Percentiles rank a stretch among this genome's conserved stretches.
Conservation (phyloP, 306 rosid genomes). For the Nissolia schottii region DNA sequence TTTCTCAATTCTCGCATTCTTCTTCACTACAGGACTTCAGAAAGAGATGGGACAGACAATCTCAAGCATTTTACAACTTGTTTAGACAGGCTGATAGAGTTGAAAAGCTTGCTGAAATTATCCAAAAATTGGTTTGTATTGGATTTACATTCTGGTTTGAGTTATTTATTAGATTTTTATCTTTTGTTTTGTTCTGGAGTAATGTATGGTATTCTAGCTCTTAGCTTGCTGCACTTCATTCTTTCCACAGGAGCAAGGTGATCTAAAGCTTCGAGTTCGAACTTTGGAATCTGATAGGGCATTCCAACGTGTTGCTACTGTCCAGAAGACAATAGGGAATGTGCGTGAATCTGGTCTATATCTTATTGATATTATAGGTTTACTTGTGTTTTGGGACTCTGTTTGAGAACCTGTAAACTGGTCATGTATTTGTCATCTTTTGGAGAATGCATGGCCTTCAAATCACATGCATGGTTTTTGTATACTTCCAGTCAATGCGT, state of each 20-base stretch:
- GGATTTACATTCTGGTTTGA: slow-evolving; percentile 14
- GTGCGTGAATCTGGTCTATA: slow-evolving; percentile 56
- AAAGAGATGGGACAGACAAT: slow-evolving; percentile 89
- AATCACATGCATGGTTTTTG: background rate
- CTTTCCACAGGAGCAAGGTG: slow-evolving; percentile 90
- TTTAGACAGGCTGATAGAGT: slow-evolving; percentile 98
- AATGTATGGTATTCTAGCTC: slow-evolving; percentile 1
- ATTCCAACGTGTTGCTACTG: slow-evolving; percentile 90
- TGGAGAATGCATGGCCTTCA: background rate
- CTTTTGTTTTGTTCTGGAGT: slow-evolving; percentile 16
- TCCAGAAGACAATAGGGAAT: slow-evolving; percentile 87
- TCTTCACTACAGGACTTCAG: slow-evolving; percentile 63
- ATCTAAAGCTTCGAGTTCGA: slow-evolving; percentile 92
- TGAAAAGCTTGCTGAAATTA: slow-evolving; percentile 83
- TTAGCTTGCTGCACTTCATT: slow-evolving; percentile 10
- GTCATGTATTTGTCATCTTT: slow-evolving; percentile 13
- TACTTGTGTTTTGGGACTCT: background rate
- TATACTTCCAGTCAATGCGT: background rate
- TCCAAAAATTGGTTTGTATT: slow-evolving; percentile 64
- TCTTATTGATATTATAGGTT: slow-evolving; percentile 7
- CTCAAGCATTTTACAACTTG: slow-evolving; percentile 85
- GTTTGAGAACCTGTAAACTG: background rate
- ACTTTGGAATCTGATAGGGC: slow-evolving; percentile 97
- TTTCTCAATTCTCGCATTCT: slow-evolving; percentile 36
- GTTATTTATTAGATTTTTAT: slow-evolving; percentile 16